Percentiles rank a stretch among this genome's conserved stretches.
These are phyloP conservation scores for Epicoccum nigrum DNA, from an alignment of 2,329 filamentous ascomycete species.

Conservation along the genomic window DNA sequence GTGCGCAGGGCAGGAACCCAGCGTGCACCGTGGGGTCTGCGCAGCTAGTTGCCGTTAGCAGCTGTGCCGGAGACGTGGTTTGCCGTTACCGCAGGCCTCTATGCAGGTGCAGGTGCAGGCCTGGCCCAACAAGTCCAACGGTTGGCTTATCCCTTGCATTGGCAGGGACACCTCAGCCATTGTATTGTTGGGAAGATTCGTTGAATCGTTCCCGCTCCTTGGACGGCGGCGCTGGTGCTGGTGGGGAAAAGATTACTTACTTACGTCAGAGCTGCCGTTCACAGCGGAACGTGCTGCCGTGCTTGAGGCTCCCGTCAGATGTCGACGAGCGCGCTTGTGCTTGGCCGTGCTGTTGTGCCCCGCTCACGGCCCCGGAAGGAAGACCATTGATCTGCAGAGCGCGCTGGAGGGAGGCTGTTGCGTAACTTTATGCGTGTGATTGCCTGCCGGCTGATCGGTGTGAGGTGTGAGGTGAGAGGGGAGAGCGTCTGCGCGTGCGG, in stretches of 20 bases:
- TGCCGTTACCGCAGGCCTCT: no score
- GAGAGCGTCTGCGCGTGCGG: slow-evolving; percentile 6
- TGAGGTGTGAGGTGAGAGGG: no score
- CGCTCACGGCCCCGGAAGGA: slow-evolving; percentile 12
- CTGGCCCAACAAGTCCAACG: neutral
- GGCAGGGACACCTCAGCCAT: no score
- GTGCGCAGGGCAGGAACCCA: no score
- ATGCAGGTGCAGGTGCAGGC: neutral
- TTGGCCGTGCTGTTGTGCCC: slow-evolving; percentile 14
- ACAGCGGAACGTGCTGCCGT: slow-evolving; percentile 7
- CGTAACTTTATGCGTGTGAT: slow-evolving; percentile 5
- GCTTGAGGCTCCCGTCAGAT: slow-evolving; percentile 1
- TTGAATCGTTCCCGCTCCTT: no score
- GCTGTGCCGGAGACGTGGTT: neutral
- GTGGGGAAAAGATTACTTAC: neutral
- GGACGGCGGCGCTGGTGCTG: no score
- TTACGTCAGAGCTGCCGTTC: slow-evolving; percentile 17
- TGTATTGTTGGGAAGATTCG: neutral
- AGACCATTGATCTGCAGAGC: slow-evolving; percentile 11
- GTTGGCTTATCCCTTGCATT: neutral
- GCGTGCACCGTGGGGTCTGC: neutral
- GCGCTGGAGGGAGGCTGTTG: neutral
- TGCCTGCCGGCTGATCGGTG: slow-evolving; percentile 11
- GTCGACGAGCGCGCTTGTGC: slow-evolving; percentile 13
- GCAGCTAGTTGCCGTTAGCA: slow-evolving; percentile 14